A percentile compares a stretch with the other conserved stretches of the same genome.
Evolutionary conservation across 345 rosid species (phyloP).

Genomic region (Eucalyptus coolabah): DNA sequence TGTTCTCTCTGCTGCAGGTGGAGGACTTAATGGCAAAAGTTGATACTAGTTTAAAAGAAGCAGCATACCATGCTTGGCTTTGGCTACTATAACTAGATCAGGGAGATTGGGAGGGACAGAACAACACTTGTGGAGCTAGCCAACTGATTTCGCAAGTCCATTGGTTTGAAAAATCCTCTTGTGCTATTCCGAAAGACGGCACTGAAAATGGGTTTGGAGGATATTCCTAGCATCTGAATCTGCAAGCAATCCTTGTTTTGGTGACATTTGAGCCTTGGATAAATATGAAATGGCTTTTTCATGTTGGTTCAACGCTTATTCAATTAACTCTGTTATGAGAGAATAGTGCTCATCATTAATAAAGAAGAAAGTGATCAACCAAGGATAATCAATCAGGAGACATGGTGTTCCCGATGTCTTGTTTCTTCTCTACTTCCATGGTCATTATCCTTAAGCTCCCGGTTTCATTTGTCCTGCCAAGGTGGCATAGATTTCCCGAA

Average conservation of each 20-base stretch:
- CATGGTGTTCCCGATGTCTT: background rate
- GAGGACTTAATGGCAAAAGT: slow-evolving; percentile 54
- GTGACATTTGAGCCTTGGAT: background rate
- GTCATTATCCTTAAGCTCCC: background rate
- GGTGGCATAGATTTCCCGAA: background rate
- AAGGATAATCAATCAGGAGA: background rate
- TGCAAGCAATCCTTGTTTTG: slow-evolving; percentile 9
- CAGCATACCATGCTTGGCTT: background rate
- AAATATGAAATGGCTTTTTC: background rate
- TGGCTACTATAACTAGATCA: too few relatives aligned
- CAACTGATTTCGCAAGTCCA: too few relatives aligned
- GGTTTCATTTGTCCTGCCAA: background rate
- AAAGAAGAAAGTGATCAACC: background rate
- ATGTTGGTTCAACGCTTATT: background rate
- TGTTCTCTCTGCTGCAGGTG: slow-evolving; percentile 28
- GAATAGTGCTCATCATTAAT: background rate
- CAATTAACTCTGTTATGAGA: background rate
- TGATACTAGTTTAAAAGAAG: slow-evolving; percentile 78
- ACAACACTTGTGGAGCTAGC: too few relatives aligned
- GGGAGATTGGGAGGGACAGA: too few relatives aligned
- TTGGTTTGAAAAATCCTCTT: too few relatives aligned
- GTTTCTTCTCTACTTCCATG: background rate
- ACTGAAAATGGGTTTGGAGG: slow-evolving; percentile 87
- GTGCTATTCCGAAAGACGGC: slow-evolving; percentile 57
- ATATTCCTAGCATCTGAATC: slow-evolving; percentile 31